Evolutionary conservation across 768 basidiomycete genomes (phyloP).

Genomic region (Filobasidium wieringae): DNA sequence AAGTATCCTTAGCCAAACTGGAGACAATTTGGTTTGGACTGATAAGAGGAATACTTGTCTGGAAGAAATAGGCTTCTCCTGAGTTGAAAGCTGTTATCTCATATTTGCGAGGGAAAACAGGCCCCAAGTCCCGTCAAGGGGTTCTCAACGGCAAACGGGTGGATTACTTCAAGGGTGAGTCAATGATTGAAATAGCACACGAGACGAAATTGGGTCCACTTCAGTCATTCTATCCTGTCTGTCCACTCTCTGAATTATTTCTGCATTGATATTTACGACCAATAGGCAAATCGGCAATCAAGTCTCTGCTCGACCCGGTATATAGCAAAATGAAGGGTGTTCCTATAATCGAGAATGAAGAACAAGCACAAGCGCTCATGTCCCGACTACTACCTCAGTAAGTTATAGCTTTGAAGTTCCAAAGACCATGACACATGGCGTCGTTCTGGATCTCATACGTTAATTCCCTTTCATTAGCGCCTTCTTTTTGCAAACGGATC

Average conservation of each 20-base stretch:
- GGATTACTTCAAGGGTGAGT: conserved; percentile 93
- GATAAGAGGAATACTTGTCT: background rate
- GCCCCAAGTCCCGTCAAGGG: conserved; percentile 78
- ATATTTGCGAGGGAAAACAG: conserved; percentile 73
- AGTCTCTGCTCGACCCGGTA: conserved; percentile 82
- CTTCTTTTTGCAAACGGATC: conserved; percentile 86
- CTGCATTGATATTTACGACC: background rate
- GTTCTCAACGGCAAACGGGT: conserved; percentile 85
- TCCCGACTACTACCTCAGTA: conserved; percentile 56
- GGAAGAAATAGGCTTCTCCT: conserved; percentile 49
- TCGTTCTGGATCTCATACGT: no score
- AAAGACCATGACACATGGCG: no score
- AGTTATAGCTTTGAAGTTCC: no score
- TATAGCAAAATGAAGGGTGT: conserved; percentile 71
- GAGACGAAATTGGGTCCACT: no score
- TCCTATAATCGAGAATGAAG: conserved; percentile 55
- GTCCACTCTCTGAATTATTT: background rate
- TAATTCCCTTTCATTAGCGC: conserved; percentile 43
- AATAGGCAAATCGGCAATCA: conserved; percentile 83
- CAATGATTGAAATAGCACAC: no score
- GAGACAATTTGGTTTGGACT: background rate
- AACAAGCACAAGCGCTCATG: conserved; percentile 60
- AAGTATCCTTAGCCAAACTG: background rate
- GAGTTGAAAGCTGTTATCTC: conserved; percentile 71
- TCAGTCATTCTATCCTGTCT: background rate